phyloP scores from a whole-genome alignment of 352 stramenopile species.

The Thalassiosira hispida region DNA sequence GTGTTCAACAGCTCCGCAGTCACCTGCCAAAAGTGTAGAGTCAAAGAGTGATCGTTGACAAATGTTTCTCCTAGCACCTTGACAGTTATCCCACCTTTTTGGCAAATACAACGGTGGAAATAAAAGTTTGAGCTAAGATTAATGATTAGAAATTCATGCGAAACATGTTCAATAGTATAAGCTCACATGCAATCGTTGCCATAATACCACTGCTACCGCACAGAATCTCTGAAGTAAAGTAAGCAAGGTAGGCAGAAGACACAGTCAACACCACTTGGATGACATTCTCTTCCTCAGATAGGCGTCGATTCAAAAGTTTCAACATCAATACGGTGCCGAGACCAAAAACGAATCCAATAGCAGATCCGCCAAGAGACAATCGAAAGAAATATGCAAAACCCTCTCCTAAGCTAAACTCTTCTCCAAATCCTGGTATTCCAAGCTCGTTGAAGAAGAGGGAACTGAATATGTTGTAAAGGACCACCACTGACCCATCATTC shows the following conservation, averaged over 20 bases:
- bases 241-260: constrained; percentile 76
- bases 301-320: constrained; percentile 53
- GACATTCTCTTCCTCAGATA: constrained; percentile 74
- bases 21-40: constrained; percentile 77
- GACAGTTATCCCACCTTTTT: too few relatives aligned
- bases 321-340: constrained; percentile 60
- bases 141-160: too few relatives aligned
- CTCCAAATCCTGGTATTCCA: constrained; percentile 9
- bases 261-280: constrained; percentile 77
- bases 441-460: constrained; percentile 13
- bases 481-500: constrained; percentile 75
- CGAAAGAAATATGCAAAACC: constrained; percentile 74
- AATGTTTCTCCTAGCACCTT: constrained; percentile 60
- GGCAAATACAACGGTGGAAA: too few relatives aligned
- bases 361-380: constrained; percentile 69
- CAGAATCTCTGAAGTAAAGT: constrained; percentile 73
- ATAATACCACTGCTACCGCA: constrained; percentile 76
- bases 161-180: too few relatives aligned
- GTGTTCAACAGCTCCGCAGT: constrained; percentile 84
- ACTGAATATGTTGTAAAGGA: constrained; percentile 80
- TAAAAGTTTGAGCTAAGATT: too few relatives aligned
- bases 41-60: constrained; percentile 72
- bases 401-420: constrained; percentile 25
- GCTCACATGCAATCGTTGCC: constrained; percentile 65
- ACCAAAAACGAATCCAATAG: constrained; percentile 79